Base-by-base conservation (phyloP, 306 rosid genomes). In the Fragaria iinumae region DNA sequence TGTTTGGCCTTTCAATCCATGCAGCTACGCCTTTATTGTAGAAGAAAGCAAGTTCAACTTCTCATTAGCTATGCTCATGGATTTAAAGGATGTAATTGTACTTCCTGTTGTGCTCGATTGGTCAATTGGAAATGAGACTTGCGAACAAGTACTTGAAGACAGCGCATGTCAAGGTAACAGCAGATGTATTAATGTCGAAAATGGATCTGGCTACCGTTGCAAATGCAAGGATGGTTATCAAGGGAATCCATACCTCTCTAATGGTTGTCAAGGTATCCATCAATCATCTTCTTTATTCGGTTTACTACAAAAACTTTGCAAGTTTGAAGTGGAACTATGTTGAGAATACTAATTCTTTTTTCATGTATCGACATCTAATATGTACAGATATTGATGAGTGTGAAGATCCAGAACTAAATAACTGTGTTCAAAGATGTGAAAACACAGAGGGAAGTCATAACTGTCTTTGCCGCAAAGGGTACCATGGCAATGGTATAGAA, bases 181-280 rank as follows among this genome's bases (percentile, higher is more conserved):
- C 13, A 49, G 39, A 59, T 62, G 60, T 20, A 36, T 52, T 8
- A n/a, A 43, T 0, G 16, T 25, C 44, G 67, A 17, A 21, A 45
- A 23, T 9, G 79, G 77, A 1, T 2, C 5, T 47, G 89, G 86
- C 13, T 85, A 84, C 23, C 79, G 52, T 11, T 89, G 91, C 74
- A 50, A 50, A 17, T 85, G 90, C 72, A 52, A 21, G 14, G 3
- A n/a, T 0, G 90, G 90, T 2, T 89, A 32, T 17, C 18, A 29
- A 3, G 90, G 91, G 11, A 89, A 78, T 50, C 88, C 87, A n/a
- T 89, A 83, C 80, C 83, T 84, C 8, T 47, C 17, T 52, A 20
- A 47, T 21, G 91, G 85, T 14, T 86, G 90, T 20, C 25, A 65
- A 44, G 87, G 85, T 88, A 75, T 9, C 3, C 41, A 11, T 68